A percentile compares a stretch with the other conserved stretches of the same genome.
phyloP scores from a whole-genome alignment of 192 early-diverging fungal genomes.

The Entomortierella beljakovae region DNA sequence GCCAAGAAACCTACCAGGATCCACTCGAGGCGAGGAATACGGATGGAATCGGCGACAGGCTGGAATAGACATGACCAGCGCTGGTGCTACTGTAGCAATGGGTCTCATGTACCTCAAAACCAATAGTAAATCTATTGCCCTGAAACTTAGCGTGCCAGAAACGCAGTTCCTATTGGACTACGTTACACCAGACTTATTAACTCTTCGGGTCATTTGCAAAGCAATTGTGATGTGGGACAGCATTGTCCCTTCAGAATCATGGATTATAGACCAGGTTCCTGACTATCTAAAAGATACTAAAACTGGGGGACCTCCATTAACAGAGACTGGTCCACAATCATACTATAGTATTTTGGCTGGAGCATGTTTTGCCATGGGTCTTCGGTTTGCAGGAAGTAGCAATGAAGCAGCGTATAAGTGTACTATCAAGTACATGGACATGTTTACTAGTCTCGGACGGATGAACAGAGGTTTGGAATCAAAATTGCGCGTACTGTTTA shows the following conservation, averaged over 20 bases:
- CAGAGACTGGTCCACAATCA: conserved; percentile 65
- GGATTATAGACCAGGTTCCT: conserved; percentile 76
- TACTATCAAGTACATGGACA: conserved; percentile 65
- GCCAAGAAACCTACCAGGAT: not conserved
- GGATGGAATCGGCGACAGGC: conserved; percentile 13
- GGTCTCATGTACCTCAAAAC: conserved; percentile 88
- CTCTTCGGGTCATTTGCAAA: conserved; percentile 74
- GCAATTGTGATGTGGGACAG: conserved; percentile 82
- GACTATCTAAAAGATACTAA: conserved; percentile 59
- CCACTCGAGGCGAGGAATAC: not conserved
- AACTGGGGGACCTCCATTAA: conserved; percentile 11
- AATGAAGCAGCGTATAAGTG: conserved; percentile 60
- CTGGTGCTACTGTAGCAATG: conserved; percentile 83
- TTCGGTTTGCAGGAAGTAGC: conserved; percentile 75
- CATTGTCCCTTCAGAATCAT: conserved; percentile 70
- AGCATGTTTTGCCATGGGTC: conserved; percentile 72
- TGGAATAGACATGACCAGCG: conserved; percentile 65
- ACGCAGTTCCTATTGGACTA: conserved; percentile 71
- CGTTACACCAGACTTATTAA: conserved; percentile 77
- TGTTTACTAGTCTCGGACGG: conserved; percentile 54
- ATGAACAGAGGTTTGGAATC: conserved; percentile 55
- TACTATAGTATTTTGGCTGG: conserved; percentile 75
- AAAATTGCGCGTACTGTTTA: not conserved
- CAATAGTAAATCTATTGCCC: conserved; percentile 73
- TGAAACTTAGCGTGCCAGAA: conserved; percentile 71